Evolutionary conservation across 2,329 filamentous ascomycete species (phyloP).

Genomic region (Clonostachys rosea): DNA sequence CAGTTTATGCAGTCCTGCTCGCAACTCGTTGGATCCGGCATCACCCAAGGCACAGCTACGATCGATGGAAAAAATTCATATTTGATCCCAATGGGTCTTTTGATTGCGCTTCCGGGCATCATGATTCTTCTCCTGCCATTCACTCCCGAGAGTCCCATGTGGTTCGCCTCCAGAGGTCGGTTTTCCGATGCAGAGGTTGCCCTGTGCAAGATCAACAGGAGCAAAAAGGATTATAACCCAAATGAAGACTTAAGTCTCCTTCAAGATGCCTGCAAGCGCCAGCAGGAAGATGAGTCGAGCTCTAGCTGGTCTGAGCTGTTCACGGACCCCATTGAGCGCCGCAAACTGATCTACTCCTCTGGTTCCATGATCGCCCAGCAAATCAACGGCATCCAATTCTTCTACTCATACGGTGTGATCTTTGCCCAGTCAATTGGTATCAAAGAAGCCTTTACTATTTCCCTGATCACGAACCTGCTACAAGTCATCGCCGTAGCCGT

Average conservation of each 20-base stretch:
- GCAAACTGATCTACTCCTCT: conserved; percentile 31
- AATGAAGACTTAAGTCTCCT: conserved; percentile 7
- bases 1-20: conserved; percentile 20
- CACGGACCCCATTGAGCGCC: conserved; percentile 31
- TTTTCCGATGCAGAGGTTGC: conserved; percentile 16
- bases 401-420: conserved; percentile 30
- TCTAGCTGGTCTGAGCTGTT: conserved; percentile 29
- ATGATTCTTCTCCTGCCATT: conserved; percentile 11
- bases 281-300: conserved; percentile 12
- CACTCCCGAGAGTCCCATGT: conserved; percentile 14
- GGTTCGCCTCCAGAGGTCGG: conserved; percentile 19
- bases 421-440: conserved; percentile 29
- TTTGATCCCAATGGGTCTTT: conserved; percentile 12
- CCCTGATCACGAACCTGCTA: conserved; percentile 27
- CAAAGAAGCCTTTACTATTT: conserved; percentile 25
- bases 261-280: conserved; percentile 9
- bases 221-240: conserved; percentile 16
- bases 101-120: conserved; percentile 12
- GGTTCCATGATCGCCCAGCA: conserved; percentile 34
- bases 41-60: conserved; percentile 13
- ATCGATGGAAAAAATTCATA: conserved; percentile 10
- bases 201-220: conserved; percentile 22
- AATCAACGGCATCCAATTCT: conserved; percentile 36
- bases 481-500: conserved; percentile 25
- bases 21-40: conserved; percentile 15